These are phyloP conservation scores for Dendrobium officinale DNA, from an alignment of 106 monocot genomes.

Conservation along the genomic window DNA sequence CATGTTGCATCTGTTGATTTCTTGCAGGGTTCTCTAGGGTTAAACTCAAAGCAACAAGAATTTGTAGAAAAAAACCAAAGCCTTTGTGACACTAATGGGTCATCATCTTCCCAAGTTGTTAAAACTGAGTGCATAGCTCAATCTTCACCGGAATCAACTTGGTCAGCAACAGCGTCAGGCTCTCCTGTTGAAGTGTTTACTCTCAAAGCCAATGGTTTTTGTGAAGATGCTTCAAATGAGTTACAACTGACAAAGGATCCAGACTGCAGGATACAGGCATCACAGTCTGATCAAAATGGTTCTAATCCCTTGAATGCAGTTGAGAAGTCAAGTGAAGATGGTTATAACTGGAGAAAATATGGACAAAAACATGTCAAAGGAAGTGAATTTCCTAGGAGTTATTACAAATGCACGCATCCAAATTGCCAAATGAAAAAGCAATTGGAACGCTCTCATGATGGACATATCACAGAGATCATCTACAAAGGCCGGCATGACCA, in stretches of 20 bases:
- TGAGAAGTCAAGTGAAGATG: conserved; percentile 78
- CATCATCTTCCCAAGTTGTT: conserved; percentile 12
- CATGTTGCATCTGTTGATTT: not conserved
- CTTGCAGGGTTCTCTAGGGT: conserved; percentile 31
- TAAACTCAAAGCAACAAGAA: conserved; percentile 19
- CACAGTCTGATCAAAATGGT: conserved; percentile 31
- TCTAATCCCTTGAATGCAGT: conserved; percentile 14
- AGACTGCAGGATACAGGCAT: conserved; percentile 19
- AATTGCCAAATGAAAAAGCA: conserved; percentile 95
- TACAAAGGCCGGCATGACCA: conserved; percentile 89
- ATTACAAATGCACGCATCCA: conserved; percentile 98
- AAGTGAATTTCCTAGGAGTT: conserved; percentile 90
- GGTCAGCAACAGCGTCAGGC: conserved; percentile 13
- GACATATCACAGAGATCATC: conserved; percentile 80
- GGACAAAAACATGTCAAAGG: conserved; percentile 99
- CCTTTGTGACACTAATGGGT: conserved; percentile 16
- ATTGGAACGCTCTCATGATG: conserved; percentile 85
- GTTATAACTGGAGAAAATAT: conserved; percentile 98
- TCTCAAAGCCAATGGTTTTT: conserved; percentile 3
- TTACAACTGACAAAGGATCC: conserved; percentile 25
- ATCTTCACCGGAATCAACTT: conserved; percentile 24
- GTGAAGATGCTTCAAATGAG: conserved; percentile 25
- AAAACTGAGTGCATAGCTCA: conserved; percentile 18
- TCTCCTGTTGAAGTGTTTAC: conserved; percentile 16
- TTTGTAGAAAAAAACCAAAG: conserved; percentile 25